These are phyloP conservation scores for Acanthochlamys bracteata DNA, from an alignment of 106 monocot species.

Conservation along the genomic window DNA sequence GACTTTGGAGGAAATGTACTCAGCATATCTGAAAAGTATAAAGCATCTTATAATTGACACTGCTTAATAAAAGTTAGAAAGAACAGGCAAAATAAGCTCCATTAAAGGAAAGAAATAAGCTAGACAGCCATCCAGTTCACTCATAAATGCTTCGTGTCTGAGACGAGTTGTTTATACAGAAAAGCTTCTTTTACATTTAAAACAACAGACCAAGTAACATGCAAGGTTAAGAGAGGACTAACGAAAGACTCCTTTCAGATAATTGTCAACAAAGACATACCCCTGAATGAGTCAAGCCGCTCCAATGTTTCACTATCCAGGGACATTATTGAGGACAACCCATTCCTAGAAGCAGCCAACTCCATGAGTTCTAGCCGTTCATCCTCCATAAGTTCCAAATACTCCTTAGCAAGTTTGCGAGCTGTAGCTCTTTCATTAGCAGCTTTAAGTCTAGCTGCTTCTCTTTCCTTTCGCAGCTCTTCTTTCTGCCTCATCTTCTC, in stretches of 20 bases:
- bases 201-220: no score
- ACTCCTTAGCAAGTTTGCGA: conserved; percentile 84
- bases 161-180: no score
- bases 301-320: conserved; percentile 78
- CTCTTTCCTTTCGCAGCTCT: conserved; percentile 76
- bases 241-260: background rate
- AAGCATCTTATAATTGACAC: background rate
- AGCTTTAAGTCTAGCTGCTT: conserved; percentile 86
- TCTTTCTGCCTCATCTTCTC: conserved; percentile 88
- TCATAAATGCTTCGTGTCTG: no score
- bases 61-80: no score
- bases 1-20: conserved; percentile 66
- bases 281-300: conserved; percentile 62
- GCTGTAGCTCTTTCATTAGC: conserved; percentile 87
- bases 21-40: conserved; percentile 47
- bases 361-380: conserved; percentile 98
- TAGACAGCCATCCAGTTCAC: no score
- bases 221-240: no score
- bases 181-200: no score
- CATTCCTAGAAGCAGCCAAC: conserved; percentile 73
- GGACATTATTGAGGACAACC: conserved; percentile 59
- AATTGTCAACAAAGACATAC: conserved; percentile 20
- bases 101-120: no score
- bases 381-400: conserved; percentile 93
- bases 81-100: no score